Conservation (phyloP, 2,329 filamentous ascomycete species). For the Fusarium sp. region DNA sequence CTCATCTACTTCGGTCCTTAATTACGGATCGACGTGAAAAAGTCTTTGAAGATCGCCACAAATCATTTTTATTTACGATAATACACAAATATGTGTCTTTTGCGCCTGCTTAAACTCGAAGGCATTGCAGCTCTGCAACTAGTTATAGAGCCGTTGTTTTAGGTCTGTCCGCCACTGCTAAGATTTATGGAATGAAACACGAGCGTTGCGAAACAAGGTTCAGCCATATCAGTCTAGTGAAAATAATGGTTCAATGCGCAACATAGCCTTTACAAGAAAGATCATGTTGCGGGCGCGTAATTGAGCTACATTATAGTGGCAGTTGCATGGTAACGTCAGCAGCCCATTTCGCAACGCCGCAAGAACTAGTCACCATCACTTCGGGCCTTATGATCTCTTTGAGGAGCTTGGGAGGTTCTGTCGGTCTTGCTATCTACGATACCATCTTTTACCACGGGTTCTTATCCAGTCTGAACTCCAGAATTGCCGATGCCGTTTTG, state of each 20-base stretch:
- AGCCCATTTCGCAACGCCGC: conserved; percentile 7
- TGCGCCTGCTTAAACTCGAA: too few species aligned
- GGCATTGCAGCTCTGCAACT: too few species aligned
- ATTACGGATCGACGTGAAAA: too few species aligned
- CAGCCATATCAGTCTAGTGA: background rate
- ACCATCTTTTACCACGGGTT: background rate
- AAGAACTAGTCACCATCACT: background rate
- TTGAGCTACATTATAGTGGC: background rate
- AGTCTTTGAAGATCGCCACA: too few species aligned
- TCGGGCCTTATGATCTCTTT: background rate
- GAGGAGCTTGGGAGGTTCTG: background rate
- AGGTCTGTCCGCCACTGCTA: rapidly evolving
- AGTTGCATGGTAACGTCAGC: background rate
- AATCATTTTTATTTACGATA: too few species aligned
- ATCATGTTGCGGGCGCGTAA: background rate
- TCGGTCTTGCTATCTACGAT: background rate
- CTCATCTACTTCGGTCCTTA: too few species aligned
- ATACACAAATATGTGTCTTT: too few species aligned
- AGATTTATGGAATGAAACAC: background rate
- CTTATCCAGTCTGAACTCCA: background rate
- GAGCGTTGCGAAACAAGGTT: background rate
- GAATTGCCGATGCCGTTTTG: background rate
- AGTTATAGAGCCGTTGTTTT: background rate
- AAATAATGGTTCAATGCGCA: background rate
- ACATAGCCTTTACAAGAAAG: background rate